Conservation (phyloP, 345 rosid species). For the Euphorbia pulcherrima region DNA sequence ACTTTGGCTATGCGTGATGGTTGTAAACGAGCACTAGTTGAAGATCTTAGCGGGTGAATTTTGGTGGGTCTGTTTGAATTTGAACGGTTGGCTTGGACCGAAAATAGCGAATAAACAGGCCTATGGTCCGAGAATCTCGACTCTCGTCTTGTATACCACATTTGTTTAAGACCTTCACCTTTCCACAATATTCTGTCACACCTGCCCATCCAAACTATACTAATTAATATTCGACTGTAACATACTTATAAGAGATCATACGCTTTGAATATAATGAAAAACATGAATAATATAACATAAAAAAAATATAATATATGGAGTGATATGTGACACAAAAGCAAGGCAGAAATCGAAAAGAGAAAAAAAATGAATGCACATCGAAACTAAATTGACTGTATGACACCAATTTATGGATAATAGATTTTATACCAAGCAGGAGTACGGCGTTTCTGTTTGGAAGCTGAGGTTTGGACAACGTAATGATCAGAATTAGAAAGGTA, state of each 20-base stretch:
- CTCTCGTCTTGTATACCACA: conserved; percentile 74
- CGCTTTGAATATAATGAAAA: conserved; percentile 9
- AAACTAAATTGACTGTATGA: no score
- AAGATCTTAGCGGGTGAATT: conserved; percentile 22
- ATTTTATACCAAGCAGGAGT: conserved; percentile 99
- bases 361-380: no score
- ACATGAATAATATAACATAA: no score
- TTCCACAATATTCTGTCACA: conserved; percentile 90
- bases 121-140: conserved; percentile 92
- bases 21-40: conserved; percentile 38
- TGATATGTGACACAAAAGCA: no score
- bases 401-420: no score
- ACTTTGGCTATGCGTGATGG: conserved; percentile 55
- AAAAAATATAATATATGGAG: no score
- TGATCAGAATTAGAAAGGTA: conserved; percentile 60
- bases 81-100: conserved; percentile 42
- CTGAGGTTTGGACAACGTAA: conserved; percentile 53
- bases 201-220: conserved; percentile 37
- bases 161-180: conserved; percentile 78
- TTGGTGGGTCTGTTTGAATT: conserved; percentile 17
- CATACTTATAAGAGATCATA: neutral
- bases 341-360: neutral
- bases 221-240: no score
- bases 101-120: conserved; percentile 80
- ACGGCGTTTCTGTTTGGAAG: conserved; percentile 64